These are phyloP conservation scores for Trichomonas gallinae DNA, from an alignment of 208 protist genomes.

Conservation along the genomic window DNA sequence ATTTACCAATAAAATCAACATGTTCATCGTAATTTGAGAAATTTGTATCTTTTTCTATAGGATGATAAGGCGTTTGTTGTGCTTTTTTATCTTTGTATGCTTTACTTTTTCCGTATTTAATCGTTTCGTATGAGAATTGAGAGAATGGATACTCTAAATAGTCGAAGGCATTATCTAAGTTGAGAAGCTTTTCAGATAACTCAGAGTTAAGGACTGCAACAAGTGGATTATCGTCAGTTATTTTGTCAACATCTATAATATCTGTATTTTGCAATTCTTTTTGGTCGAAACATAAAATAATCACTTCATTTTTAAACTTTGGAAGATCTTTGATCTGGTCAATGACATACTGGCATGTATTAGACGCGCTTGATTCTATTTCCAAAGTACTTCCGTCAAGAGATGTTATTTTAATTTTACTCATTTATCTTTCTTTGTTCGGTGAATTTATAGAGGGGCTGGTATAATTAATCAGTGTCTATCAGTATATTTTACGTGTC, in stretches of 20 bases:
- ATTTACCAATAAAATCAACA: background rate
- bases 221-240: background rate
- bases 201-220: background rate
- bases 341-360: background rate
- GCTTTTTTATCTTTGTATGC: background rate
- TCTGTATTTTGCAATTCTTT: background rate
- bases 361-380: background rate
- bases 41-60: background rate
- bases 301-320: background rate
- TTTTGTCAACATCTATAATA: background rate
- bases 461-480: too few relatives aligned
- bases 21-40: background rate
- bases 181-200: background rate
- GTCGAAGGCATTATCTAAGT: background rate
- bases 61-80: background rate
- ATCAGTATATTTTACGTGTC: too few relatives aligned
- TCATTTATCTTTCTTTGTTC: background rate
- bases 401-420: background rate
- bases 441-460: too few relatives aligned
- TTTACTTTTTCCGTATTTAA: background rate
- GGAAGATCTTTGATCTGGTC: background rate
- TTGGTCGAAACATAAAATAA: background rate
- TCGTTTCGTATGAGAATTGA: background rate
- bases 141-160: background rate
- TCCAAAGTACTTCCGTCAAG: background rate